A percentile compares a stretch with the other conserved stretches of the same genome.
Evolutionary conservation across 257 asterid genomes (phyloP).

Genomic region (Lantana camara): DNA sequence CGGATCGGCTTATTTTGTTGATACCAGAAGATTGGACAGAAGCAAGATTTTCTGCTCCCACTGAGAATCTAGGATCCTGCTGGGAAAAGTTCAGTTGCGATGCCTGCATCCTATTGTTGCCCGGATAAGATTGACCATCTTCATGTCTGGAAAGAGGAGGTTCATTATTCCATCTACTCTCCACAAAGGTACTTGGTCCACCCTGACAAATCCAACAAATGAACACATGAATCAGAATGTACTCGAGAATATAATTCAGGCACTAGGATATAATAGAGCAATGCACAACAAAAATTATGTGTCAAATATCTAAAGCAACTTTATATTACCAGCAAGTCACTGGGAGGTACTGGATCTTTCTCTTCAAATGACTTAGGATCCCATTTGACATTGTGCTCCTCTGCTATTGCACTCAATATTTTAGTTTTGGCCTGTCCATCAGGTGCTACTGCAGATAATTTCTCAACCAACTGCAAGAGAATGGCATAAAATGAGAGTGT

Average conservation of each 20-base stretch:
- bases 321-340: slow-evolving; percentile 61
- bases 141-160: slow-evolving; percentile 41
- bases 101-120: slow-evolving; percentile 34
- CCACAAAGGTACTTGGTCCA: slow-evolving; percentile 56
- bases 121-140: slow-evolving; percentile 39
- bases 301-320: slow-evolving; percentile 28
- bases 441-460: slow-evolving; percentile 83
- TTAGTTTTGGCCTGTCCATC: slow-evolving; percentile 76
- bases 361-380: slow-evolving; percentile 65
- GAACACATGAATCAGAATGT: not conserved
- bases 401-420: slow-evolving; percentile 70
- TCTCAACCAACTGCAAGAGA: slow-evolving; percentile 76
- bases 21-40: slow-evolving; percentile 38
- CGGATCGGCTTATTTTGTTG: slow-evolving; percentile 37
- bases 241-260: not conserved
- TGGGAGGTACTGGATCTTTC: slow-evolving; percentile 38
- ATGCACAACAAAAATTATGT: not conserved
- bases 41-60: slow-evolving; percentile 33
- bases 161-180: slow-evolving; percentile 39
- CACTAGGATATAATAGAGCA: slow-evolving; percentile 13
- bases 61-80: slow-evolving; percentile 46
- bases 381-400: slow-evolving; percentile 81
- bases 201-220: slow-evolving; percentile 49
- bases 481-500: slow-evolving; percentile 28
- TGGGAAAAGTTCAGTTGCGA: slow-evolving; percentile 35